A percentile compares a stretch with the other conserved stretches of the same genome.
Evolutionary conservation across 1,139 yeast species (phyloP).

Genomic region (Kluyveromyces marxianus): DNA sequence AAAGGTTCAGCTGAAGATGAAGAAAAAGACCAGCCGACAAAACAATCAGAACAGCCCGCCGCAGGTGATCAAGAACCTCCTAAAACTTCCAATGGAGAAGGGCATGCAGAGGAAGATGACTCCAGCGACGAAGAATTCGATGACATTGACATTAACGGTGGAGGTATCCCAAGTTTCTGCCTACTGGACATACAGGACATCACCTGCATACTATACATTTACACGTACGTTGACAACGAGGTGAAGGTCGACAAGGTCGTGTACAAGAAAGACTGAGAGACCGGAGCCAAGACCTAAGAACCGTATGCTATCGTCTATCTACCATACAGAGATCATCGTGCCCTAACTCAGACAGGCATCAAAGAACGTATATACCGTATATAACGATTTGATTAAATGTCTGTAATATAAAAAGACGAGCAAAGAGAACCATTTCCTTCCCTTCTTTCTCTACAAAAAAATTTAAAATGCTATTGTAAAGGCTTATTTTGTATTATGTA

Average conservation of each 20-base stretch:
- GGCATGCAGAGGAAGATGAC: constrained; percentile 13
- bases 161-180: constrained; percentile 80
- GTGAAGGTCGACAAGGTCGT: constrained; percentile 89
- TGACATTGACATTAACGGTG: constrained; percentile 33
- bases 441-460: not conserved
- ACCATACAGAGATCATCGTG: too few species aligned
- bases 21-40: not conserved
- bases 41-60: constrained; percentile 6
- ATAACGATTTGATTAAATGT: not conserved
- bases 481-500: not conserved
- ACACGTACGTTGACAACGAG: constrained; percentile 71
- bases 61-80: constrained; percentile 11
- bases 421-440: not conserved
- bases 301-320: not conserved
- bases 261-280: constrained; percentile 51
- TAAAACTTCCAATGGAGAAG: constrained; percentile 9
- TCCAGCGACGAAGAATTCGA: constrained; percentile 19
- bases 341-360: too few species aligned
- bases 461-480: not conserved
- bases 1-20: not conserved
- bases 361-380: not conserved
- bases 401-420: too few species aligned
- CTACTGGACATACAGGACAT: constrained; percentile 74
- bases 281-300: not conserved
- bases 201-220: constrained; percentile 74